These are phyloP conservation scores for Adenanthera pavonina DNA, from an alignment of 306 rosid species.

Conservation along the genomic window DNA sequence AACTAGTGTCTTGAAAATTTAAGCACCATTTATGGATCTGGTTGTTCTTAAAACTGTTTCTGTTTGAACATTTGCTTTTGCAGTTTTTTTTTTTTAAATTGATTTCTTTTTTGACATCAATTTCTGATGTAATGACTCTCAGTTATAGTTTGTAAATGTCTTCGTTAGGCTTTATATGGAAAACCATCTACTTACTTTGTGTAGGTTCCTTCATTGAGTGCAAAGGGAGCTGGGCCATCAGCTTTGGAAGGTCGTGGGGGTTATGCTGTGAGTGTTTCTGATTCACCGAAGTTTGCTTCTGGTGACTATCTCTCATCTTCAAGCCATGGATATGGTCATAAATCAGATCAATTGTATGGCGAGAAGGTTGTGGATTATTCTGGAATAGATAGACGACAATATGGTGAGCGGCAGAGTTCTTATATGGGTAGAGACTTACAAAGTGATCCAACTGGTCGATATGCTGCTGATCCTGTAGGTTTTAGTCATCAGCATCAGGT, in stretches of 20 bases:
- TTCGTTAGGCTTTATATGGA: not conserved
- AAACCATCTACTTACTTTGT: constrained; percentile 5
- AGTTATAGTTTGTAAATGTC: not conserved
- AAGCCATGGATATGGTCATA: constrained; percentile 81
- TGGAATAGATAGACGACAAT: constrained; percentile 82
- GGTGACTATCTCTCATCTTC: constrained; percentile 81
- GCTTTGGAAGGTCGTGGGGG: constrained; percentile 81
- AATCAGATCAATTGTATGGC: constrained; percentile 76
- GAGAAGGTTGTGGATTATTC: constrained; percentile 87
- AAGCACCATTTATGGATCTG: not conserved
- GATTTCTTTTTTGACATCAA: constrained; percentile 2
- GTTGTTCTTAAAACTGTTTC: not conserved
- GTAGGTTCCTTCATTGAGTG: constrained; percentile 67
- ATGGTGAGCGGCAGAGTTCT: constrained; percentile 80
- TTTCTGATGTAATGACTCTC: not conserved
- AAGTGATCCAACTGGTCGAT: constrained; percentile 74
- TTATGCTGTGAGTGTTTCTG: constrained; percentile 68
- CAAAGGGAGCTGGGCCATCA: constrained; percentile 74
- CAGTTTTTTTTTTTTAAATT: not conserved
- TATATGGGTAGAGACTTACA: constrained; percentile 80
- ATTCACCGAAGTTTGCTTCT: constrained; percentile 84
- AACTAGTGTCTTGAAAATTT: not conserved
- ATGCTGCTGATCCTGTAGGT: constrained; percentile 77
- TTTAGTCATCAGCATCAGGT: constrained; percentile 88
- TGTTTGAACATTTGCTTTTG: not conserved